phyloP scores from a whole-genome alignment of 1,139 yeast species.

The Meyerozyma sp. region DNA sequence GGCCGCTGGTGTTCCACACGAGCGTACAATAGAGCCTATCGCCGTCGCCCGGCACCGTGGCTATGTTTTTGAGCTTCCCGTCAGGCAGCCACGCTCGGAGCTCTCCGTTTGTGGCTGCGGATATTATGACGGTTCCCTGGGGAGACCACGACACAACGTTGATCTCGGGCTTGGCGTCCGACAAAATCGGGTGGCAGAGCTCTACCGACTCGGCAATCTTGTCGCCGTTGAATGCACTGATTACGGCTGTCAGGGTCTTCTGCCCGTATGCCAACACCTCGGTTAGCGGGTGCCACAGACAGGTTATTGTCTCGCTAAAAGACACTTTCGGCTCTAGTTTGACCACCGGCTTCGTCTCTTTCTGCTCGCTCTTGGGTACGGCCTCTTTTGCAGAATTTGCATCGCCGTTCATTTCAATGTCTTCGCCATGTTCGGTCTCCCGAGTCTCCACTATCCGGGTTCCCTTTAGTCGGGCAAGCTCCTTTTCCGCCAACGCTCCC shows the following conservation, averaged over 20 bases:
- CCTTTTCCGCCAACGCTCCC: conserved; percentile 23
- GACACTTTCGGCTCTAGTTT: conserved; percentile 21
- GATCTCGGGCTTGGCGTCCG: conserved; percentile 24
- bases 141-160: conserved; percentile 62
- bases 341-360: conserved; percentile 8
- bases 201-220: conserved; percentile 30
- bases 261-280: conserved; percentile 36
- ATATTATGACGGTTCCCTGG: conserved; percentile 49
- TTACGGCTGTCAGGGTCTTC: conserved; percentile 28
- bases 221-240: conserved; percentile 27
- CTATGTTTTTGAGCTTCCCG: conserved; percentile 59
- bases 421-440: conserved; percentile 7
- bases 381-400: conserved; percentile 1
- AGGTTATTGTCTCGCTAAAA: conserved; percentile 25
- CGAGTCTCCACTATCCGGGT: conserved; percentile 3
- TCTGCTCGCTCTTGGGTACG: conserved; percentile 4
- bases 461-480: conserved; percentile 7
- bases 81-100: conserved; percentile 63
- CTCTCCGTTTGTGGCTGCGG: conserved; percentile 61
- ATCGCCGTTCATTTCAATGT: conserved; percentile 12
- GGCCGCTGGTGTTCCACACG: conserved; percentile 34
- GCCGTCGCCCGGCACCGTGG: conserved; percentile 9
- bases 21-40: conserved; percentile 17
- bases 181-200: conserved; percentile 27
- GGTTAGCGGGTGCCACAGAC: conserved; percentile 37